phyloP scores from a whole-genome alignment of 2,329 filamentous ascomycete genomes.

The Penicillium sp. region DNA sequence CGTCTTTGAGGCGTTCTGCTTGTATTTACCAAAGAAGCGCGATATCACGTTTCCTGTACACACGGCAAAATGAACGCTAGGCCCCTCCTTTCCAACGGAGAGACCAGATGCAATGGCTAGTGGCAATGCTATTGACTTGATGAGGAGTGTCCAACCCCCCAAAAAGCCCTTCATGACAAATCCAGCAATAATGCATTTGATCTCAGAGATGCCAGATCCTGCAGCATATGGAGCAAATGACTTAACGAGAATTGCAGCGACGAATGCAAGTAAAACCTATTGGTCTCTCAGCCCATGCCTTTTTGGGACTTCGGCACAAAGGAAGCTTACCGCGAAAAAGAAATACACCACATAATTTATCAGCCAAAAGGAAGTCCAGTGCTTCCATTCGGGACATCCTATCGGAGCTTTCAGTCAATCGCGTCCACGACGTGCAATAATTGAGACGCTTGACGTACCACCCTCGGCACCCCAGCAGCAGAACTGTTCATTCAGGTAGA shows the following conservation, averaged over 20 bases:
- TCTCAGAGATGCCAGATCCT: constrained; percentile 95
- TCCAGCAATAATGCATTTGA: constrained; percentile 98
- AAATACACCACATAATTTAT: constrained; percentile 89
- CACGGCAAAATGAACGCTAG: constrained; percentile 98
- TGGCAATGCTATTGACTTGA: constrained; percentile 90
- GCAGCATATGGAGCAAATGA: constrained; percentile 94
- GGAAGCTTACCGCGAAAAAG: constrained; percentile 68
- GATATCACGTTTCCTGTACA: constrained; percentile 97
- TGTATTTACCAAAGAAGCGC: constrained; percentile 88
- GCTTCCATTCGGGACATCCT: constrained; percentile 86
- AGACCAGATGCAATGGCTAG: constrained; percentile 91
- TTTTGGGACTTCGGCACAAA: neutral
- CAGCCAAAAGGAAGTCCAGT: constrained; percentile 77
- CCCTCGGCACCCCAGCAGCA: constrained; percentile 96
- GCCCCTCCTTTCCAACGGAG: constrained; percentile 94
- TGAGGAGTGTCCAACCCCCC: constrained; percentile 84
- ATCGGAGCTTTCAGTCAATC: constrained; percentile 5
- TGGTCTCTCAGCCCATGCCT: constrained; percentile 2
- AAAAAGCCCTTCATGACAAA: constrained; percentile 99
- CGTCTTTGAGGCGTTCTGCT: constrained; percentile 87
- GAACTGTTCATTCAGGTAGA: constrained; percentile 96
- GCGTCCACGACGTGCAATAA: neutral
- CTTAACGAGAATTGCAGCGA: constrained; percentile 81
- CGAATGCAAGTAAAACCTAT: constrained; percentile 76
- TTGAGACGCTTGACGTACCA: constrained; percentile 50